These are phyloP conservation scores for Neofusicoccum cordaticola DNA, from an alignment of 2,329 filamentous ascomycete genomes.

Conservation along the genomic window DNA sequence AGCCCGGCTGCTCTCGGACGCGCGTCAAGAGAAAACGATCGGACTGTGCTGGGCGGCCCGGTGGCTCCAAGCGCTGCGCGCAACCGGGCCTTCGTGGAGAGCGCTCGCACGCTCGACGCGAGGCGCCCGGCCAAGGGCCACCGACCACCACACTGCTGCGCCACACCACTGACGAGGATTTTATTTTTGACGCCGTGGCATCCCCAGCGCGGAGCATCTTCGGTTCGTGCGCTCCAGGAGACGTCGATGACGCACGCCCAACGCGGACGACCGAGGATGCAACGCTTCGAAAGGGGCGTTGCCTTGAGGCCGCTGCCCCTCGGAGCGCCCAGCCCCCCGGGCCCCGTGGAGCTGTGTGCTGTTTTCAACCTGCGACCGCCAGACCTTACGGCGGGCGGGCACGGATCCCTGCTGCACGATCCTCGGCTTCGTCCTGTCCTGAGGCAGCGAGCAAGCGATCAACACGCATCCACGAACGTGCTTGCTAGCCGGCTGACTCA, in stretches of 20 bases:
- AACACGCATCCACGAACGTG: conserved; percentile 5
- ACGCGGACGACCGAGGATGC: background rate
- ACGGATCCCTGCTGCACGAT: conserved; percentile 1
- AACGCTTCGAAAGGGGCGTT: background rate
- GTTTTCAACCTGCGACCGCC: conserved; percentile 1
- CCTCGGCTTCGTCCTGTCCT: background rate
- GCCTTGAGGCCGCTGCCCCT: background rate
- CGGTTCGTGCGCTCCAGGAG: background rate
- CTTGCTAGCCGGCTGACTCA: conserved; percentile 4
- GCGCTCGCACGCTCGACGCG: background rate
- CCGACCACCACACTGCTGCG: background rate
- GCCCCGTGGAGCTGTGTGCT: background rate
- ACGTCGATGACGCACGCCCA: background rate
- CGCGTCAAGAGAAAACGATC: conserved; percentile 2
- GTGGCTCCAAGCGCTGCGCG: background rate
- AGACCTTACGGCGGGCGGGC: background rate
- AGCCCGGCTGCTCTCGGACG: conserved; percentile 5
- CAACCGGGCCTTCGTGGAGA: background rate
- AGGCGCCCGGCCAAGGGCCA: background rate
- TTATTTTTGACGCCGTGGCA: background rate
- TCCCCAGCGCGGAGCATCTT: background rate
- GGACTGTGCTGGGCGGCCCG: background rate
- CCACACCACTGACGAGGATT: background rate
- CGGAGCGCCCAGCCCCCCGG: background rate
- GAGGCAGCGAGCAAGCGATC: background rate